Base-by-base conservation (phyloP, 108 stramenopile genomes). In the Heterococcus sp. region DNA sequence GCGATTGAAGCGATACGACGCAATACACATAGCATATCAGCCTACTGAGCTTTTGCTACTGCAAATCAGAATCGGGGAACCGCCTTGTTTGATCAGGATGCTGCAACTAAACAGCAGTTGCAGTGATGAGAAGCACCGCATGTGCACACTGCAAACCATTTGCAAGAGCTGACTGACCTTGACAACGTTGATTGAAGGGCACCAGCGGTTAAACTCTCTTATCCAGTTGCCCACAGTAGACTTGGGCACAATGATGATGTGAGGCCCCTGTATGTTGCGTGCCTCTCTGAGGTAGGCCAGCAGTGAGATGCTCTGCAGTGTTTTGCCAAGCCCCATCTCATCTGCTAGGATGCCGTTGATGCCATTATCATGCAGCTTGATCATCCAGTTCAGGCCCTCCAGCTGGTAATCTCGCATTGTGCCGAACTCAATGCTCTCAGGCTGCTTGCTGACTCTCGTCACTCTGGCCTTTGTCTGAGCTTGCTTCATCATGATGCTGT, bases 321-420 rank as follows among this genome's bases (percentile, higher is more conserved):
- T 97, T 86, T 96, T 95, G 29, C 95, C 92, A 29, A 93, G 78
- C 2, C 95, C 92, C 93, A 97, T 94, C 87, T 99, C 98, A 84
- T 99, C 98, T 0, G 96, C 98, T n/a, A 99, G 86, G 78, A 99
- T 98, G 3, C 97, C 96, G 88, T 96, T 99, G 75, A 99, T 94
- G 38, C 95, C 95, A 71, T 95, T 94, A 87, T 97, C 96, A 86
- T 99, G 94, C 39, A 97, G 91, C 75, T 95, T 95, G 88, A 99
- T 95, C 83, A 99, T 82, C 98, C 98, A 99, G 86, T 97, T 98
- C 74, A 99, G 88, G 35, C 98, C 98, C 88, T 98, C 98, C 34
- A 99, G 84, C 86, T 99, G 98, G 86, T 99, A 99, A 29, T 85
- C 85, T 69, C 97, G 95, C 96, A 99, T 96, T 35, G 90, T 93